These are phyloP conservation scores for Noccaea caerulescens DNA, from an alignment of 345 rosid genomes.

Conservation along the genomic window DNA sequence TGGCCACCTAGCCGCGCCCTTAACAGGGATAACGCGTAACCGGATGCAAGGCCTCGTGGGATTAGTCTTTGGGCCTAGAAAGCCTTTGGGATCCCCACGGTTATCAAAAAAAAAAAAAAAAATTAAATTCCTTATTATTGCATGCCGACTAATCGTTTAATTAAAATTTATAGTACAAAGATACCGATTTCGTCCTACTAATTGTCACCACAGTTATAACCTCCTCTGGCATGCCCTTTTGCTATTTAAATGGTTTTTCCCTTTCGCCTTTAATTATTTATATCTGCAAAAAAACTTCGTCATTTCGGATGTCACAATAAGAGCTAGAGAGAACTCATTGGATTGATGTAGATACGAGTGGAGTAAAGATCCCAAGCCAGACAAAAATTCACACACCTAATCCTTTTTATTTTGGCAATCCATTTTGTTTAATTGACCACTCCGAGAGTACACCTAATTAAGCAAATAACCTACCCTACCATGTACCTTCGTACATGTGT, in stretches of 20 bases:
- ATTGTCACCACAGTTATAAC: conserved; percentile 1
- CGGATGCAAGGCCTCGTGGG: no score
- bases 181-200: conserved; percentile 6
- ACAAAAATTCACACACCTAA: conserved; percentile 39
- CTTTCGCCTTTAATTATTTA: conserved; percentile 19
- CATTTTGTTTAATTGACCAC: conserved; percentile 35
- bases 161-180: not conserved
- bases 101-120: no score
- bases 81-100: no score
- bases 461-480: conserved; percentile 31
- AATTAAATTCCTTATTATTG: no score
- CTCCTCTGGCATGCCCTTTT: conserved; percentile 21
- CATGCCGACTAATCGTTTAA: not conserved
- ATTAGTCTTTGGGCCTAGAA: no score
- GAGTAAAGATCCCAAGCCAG: conserved; percentile 42
- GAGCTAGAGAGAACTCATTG: conserved; percentile 36
- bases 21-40: no score
- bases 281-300: conserved; percentile 7
- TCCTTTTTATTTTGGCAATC: conserved; percentile 12
- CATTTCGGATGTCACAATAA: conserved; percentile 41
- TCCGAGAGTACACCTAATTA: conserved; percentile 28
- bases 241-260: conserved; percentile 1
- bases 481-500: conserved; percentile 29
- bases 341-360: conserved; percentile 38
- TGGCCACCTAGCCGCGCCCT: no score